Evolutionary conservation across 345 rosid genomes (phyloP), one percentile per base, ranked within the genome.

Genomic region (Passiflora organensis): DNA sequence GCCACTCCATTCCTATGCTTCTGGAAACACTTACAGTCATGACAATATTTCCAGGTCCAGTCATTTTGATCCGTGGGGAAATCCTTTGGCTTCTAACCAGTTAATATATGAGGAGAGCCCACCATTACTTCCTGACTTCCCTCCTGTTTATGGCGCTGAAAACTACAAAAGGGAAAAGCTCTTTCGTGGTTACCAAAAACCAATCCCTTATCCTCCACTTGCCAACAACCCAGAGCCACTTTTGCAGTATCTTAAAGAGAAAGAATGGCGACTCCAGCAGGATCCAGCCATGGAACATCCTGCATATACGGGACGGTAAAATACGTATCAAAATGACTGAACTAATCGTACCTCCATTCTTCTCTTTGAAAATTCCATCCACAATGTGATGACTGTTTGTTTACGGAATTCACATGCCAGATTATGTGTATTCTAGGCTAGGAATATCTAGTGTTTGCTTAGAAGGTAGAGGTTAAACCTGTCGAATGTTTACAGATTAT

Each of bases 221-320:
- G 57, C 62, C 5, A 68, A 78, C 8, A 82, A 85, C 62, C 87
- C 89, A 1, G 74, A 74, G 70, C 83, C 86, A 22, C 85, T 84
- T 70, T 51, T 90, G 73, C 79, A 78, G 58, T 83, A 71, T 65
- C 86, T 87, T 16, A 87, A 86, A 63, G 87, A 85, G 68, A 85
- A 73, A 69, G 95, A 85, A 59, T 77, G 91, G 86, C 60, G 75
- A 22, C 74, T 72, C 34, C 84, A 81, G 75, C 72, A 75, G 65
- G 79, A 77, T 76, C 80, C 84, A 60, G 70, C 75, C 39, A 51
- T 73, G 69, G 72, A 75, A 68, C 82, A 80, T 49, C 80, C 79
- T 43, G 59, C 88, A 13, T 78, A 68, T 56, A 70, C 72, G 82
- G 80, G 87, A 60, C 77, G 76, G 62, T 86, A 58, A 54, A 41